A percentile compares a stretch with the other conserved stretches of the same genome.
Conservation (phyloP, 345 rosid species). For the Eucalyptus decipiens region DNA sequence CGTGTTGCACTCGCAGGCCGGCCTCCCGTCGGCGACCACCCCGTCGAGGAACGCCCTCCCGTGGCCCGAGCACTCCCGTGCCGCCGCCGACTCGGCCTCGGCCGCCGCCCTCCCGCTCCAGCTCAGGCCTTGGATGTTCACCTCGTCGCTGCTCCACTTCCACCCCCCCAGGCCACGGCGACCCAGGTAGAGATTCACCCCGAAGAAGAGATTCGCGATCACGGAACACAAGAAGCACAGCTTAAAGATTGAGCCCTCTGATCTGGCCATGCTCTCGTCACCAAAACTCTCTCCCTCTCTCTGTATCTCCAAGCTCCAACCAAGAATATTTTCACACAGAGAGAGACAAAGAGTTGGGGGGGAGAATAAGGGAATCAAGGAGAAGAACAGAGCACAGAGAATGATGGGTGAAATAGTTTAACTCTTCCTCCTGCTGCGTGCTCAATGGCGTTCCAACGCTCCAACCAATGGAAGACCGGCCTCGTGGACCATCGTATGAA, state of each 20-base stretch:
- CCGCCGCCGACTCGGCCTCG: conserved; percentile 59
- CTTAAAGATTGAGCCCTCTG: not conserved
- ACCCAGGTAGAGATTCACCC: not conserved
- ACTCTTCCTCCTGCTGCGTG: not conserved
- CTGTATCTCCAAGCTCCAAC: not conserved
- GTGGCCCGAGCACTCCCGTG: conserved; percentile 54
- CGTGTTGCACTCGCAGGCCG: conserved; percentile 44
- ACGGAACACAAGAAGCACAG: conserved; percentile 9
- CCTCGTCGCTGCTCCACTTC: not conserved
- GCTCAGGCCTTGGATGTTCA: not conserved
- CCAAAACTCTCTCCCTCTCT: not conserved
- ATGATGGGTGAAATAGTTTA: not conserved
- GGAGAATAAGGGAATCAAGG: not conserved
- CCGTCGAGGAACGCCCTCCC: conserved; percentile 68
- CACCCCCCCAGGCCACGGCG: not conserved
- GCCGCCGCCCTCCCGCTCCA: conserved; percentile 50
- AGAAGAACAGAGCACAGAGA: not conserved
- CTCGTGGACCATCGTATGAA: not conserved
- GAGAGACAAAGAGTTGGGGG: not conserved
- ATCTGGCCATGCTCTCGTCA: not conserved
- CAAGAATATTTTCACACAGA: not conserved
- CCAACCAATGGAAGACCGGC: not conserved
- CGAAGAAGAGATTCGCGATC: conserved; percentile 12
- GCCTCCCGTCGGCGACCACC: conserved; percentile 2
- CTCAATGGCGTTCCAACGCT: not conserved